phyloP scores from a whole-genome alignment of 2,329 filamentous ascomycete species.

The Balansia obtecta region DNA sequence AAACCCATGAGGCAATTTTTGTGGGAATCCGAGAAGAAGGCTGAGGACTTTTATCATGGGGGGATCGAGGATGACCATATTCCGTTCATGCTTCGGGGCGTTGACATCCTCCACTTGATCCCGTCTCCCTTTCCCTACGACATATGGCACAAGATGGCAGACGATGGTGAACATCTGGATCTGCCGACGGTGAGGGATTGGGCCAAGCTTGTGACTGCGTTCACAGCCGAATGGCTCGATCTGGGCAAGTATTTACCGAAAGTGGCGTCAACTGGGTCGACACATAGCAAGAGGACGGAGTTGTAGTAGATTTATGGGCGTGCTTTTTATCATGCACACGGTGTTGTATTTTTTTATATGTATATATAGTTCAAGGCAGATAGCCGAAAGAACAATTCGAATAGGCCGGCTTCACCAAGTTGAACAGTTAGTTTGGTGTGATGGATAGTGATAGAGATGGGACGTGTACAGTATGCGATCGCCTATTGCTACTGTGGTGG shows the following conservation, averaged over 20 bases:
- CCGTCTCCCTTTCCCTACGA: slow-evolving; percentile 60
- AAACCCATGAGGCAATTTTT: slow-evolving; percentile 44
- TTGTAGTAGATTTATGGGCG: slow-evolving; percentile 9
- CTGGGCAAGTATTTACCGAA: slow-evolving; percentile 33
- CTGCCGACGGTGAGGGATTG: slow-evolving; percentile 72
- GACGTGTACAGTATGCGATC: neutral
- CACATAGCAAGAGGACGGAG: slow-evolving; percentile 20
- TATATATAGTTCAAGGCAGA: too few species aligned
- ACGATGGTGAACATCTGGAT: slow-evolving; percentile 79
- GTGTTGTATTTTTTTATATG: neutral
- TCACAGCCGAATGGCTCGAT: slow-evolving; percentile 87
- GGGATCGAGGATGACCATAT: slow-evolving; percentile 78
- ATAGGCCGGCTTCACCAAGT: too few species aligned
- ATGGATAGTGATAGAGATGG: neutral
- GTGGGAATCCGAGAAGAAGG: slow-evolving; percentile 43
- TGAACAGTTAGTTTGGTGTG: too few species aligned
- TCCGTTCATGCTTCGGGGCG: slow-evolving; percentile 77
- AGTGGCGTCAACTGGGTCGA: slow-evolving; percentile 9
- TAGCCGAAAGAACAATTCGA: too few species aligned
- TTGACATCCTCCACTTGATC: slow-evolving; percentile 83
- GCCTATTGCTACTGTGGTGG: slow-evolving; percentile 1
- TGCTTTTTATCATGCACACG: neutral
- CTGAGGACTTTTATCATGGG: slow-evolving; percentile 31
- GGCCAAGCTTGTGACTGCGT: slow-evolving; percentile 72
- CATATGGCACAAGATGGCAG: slow-evolving; percentile 78